Conservation (phyloP, 1,139 yeast species). For the Debaryomyces sp. region DNA sequence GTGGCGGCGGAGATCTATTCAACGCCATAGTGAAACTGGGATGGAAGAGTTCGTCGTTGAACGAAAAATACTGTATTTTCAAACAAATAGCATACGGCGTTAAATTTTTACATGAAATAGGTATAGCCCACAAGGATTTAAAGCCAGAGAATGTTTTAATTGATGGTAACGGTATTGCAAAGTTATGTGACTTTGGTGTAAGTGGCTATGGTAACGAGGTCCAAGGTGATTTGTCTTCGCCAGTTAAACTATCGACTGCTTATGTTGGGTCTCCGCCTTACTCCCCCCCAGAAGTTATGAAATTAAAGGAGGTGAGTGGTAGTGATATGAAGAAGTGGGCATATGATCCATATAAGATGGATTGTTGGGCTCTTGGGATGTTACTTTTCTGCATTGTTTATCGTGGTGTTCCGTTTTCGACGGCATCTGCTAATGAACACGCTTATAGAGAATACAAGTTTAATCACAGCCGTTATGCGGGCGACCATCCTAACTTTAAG, state of each 20-base stretch:
- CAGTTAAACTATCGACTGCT: conserved; percentile 46
- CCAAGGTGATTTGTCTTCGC: conserved; percentile 55
- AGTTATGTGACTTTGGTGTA: conserved; percentile 78
- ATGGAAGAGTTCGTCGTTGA: conserved; percentile 48
- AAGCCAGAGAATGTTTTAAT: conserved; percentile 68
- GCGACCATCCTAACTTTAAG: conserved; percentile 57
- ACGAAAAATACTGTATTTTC: conserved; percentile 62
- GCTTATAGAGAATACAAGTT: conserved; percentile 60
- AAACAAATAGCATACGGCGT: conserved; percentile 59
- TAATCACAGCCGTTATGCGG: conserved; percentile 52
- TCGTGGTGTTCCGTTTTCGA: conserved; percentile 62
- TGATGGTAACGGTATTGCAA: conserved; percentile 59
- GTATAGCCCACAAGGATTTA: conserved; percentile 64
- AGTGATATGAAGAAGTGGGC: conserved; percentile 44
- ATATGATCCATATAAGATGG: conserved; percentile 71
- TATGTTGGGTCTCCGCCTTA: conserved; percentile 82
- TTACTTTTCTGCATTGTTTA: conserved; percentile 61
- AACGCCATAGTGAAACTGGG: conserved; percentile 46
- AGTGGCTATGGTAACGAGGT: conserved; percentile 62
- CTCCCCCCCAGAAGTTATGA: conserved; percentile 76
- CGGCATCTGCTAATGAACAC: conserved; percentile 53
- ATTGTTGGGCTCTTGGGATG: conserved; percentile 75
- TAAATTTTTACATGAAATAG: conserved; percentile 56
- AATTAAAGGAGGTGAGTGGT: conserved; percentile 42
- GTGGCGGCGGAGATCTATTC: conserved; percentile 58